Base-by-base conservation (phyloP, 192 early-diverging fungal genomes). In the Lobulomyces angularis region DNA sequence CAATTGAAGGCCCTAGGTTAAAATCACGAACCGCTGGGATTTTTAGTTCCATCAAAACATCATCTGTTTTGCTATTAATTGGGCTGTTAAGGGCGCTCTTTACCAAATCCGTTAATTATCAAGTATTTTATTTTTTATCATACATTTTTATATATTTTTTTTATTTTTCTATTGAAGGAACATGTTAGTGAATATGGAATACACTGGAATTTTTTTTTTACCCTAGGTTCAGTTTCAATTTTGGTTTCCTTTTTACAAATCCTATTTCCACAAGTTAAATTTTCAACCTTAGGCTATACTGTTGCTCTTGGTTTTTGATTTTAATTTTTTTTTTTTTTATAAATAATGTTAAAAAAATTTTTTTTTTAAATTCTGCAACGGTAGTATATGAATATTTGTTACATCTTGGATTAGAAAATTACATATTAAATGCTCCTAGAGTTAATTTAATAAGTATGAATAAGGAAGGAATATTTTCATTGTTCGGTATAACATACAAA, bases 201-300 rank as follows among this genome's bases (percentile, higher is more conserved):
- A 31, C 93, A 97, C 46, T 97, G 93, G 93, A 97, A 97, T 68
- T 97, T 97, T 62, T 97, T 94, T 55, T 69, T 92, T 39, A 97
- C 93, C 1, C 70, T 97, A 11, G 86, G 83, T 6, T 61, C 89
- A 27, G 53, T 97, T 22, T 84, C 89, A 1, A 58, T 86, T 16
- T 72, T 86, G 58, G 78, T 86, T 3, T 69, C 79, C 3, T 33
- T 86, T 8, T 58, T 80, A 5, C 55, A 77, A 20, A 46, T 46
- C 11, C 24, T 82, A 2, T 63, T 58, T 32, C 64, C 55, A 20
- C 53, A 66, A 32, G 40, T 75, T 16, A 64, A 71, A 1, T 76
- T 88, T 32, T 66, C 71, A 5, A n/a, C n/a, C n/a, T n/a, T n/a
- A n/a, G n/a, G n/a, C n/a, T n/a, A 37, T 72, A 12, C 48, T 74